Conservation (phyloP, 2,329 filamentous ascomycete genomes). For the Oidium heveae region DNA sequence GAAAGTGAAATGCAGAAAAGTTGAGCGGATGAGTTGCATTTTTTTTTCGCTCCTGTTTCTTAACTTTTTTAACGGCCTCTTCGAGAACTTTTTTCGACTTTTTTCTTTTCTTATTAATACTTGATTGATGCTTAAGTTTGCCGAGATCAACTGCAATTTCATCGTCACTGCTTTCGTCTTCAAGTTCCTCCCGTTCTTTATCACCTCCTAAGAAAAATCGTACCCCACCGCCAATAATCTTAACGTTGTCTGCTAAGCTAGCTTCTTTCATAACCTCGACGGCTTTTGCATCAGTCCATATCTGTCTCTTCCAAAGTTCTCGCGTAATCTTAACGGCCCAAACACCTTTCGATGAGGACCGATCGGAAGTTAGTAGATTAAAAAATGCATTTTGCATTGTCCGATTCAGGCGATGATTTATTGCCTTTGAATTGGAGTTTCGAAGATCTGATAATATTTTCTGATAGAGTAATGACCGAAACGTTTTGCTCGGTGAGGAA, state of each 20-base stretch:
- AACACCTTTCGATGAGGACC: slow-evolving; percentile 59
- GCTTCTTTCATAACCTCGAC: slow-evolving; percentile 99
- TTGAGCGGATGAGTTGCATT: slow-evolving; percentile 68
- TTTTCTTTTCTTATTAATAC: slow-evolving; percentile 90
- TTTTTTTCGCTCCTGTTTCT: slow-evolving; percentile 70
- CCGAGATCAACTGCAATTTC: slow-evolving; percentile 60
- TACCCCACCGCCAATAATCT: slow-evolving; percentile 67
- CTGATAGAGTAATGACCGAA: slow-evolving; percentile 60
- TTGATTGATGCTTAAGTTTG: slow-evolving; percentile 59
- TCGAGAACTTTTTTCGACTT: slow-evolving; percentile 62
- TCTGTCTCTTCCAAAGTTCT: slow-evolving; percentile 86
- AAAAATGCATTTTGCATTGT: slow-evolving; percentile 84
- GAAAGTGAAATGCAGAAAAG: slow-evolving; percentile 81
- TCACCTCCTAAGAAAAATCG: slow-evolving; percentile 92
- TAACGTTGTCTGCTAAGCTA: slow-evolving; percentile 68
- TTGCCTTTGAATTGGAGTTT: slow-evolving; percentile 62
- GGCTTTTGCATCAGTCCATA: slow-evolving; percentile 83
- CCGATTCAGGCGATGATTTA: slow-evolving; percentile 78
- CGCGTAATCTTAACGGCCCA: slow-evolving; percentile 93
- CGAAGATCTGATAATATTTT: slow-evolving; percentile 85
- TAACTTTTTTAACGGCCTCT: slow-evolving; percentile 60
- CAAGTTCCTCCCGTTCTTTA: slow-evolving; percentile 78
- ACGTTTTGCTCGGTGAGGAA: slow-evolving; percentile 70
- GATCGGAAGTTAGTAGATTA: slow-evolving; percentile 72
- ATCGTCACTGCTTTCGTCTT: slow-evolving; percentile 71